Percentiles rank a stretch among this genome's conserved stretches.
Evolutionary conservation across 441 rosid genomes (phyloP).

Genomic region (Metrosideros polymorpha): DNA sequence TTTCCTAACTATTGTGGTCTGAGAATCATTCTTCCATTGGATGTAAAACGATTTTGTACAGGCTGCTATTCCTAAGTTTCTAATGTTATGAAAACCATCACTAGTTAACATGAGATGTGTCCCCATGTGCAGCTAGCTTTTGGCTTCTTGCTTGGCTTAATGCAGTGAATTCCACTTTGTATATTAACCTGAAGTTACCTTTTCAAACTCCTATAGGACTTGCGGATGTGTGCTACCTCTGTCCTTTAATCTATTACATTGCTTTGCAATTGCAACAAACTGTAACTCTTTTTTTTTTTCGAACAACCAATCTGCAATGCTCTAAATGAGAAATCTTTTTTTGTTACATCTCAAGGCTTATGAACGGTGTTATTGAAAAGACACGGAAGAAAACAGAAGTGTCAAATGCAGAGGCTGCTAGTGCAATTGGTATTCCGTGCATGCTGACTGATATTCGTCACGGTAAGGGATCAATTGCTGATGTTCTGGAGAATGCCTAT

Average conservation of each 20-base stretch:
- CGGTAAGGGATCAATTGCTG: conserved; percentile 34
- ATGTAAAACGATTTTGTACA: neutral
- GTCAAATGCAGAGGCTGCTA: conserved; percentile 91
- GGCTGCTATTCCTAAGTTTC: neutral
- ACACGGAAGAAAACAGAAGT: conserved; percentile 48
- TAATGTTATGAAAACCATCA: neutral
- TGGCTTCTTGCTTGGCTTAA: too few relatives aligned
- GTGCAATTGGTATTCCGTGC: conserved; percentile 75
- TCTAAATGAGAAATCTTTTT: too few relatives aligned
- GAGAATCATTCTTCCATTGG: neutral
- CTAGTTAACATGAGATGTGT: too few relatives aligned
- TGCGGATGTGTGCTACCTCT: neutral
- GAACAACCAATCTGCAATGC: neutral
- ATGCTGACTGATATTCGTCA: conserved; percentile 84
- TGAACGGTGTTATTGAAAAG: conserved; percentile 86
- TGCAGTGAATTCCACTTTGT: too few relatives aligned
- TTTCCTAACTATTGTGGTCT: neutral
- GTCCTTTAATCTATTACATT: neutral
- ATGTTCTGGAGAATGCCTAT: neutral
- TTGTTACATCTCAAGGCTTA: conserved; percentile 84
- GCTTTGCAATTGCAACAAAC: neutral
- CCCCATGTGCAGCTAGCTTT: too few relatives aligned
- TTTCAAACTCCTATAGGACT: neutral
- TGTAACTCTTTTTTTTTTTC: neutral
- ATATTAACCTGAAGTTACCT: too few relatives aligned